Percentiles rank a stretch among this genome's conserved stretches.
These are phyloP conservation scores for Albizia julibrissin DNA, from an alignment of 306 rosid species.

Conservation along the genomic window DNA sequence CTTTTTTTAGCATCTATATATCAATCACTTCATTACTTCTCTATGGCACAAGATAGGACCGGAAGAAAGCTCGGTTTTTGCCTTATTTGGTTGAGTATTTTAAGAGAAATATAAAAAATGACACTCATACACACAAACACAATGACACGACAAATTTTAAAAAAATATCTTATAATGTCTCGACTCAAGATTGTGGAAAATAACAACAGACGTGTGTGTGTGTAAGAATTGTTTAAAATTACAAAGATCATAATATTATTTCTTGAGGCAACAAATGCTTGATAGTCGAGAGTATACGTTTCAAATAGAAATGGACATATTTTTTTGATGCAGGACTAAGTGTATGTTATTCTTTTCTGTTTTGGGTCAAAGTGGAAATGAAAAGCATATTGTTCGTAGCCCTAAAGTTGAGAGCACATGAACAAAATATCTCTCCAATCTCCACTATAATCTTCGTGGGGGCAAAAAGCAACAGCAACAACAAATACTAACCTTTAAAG, in stretches of 20 bases:
- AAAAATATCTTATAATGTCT: background rate
- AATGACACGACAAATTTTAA: too few species aligned
- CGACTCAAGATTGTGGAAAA: background rate
- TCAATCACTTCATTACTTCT: too few species aligned
- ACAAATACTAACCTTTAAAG: background rate
- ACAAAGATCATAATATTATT: too few species aligned
- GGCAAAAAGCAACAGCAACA: background rate
- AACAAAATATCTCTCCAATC: background rate
- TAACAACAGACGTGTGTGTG: too few species aligned
- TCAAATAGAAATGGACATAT: background rate
- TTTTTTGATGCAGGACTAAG: conserved; percentile 1
- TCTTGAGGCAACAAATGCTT: background rate
- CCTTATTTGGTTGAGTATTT: too few species aligned
- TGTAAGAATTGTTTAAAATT: background rate
- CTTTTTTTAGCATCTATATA: too few species aligned
- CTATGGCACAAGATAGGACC: too few species aligned
- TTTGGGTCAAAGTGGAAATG: background rate
- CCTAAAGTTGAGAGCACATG: background rate
- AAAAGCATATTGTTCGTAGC: background rate
- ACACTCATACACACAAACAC: too few species aligned
- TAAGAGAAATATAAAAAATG: too few species aligned
- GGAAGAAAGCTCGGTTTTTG: too few species aligned
- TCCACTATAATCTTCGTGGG: background rate
- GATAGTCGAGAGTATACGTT: background rate
- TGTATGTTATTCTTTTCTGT: conserved; percentile 5